phyloP scores from a whole-genome alignment of 495 filamentous ascomycete genomes.

The Jackrogersella minutella region DNA sequence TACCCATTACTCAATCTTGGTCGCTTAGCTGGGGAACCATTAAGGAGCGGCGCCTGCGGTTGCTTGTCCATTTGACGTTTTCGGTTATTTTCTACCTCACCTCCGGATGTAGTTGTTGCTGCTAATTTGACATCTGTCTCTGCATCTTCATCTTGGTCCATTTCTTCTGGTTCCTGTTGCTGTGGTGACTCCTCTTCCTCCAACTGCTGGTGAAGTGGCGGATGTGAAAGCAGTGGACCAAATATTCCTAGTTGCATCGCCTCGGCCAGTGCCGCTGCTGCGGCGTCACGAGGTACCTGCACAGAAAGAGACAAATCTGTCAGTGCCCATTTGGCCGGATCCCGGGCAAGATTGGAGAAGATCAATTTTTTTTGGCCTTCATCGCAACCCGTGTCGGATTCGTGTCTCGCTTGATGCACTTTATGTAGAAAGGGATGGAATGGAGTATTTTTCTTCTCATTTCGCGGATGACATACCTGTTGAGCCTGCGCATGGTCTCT shows the following conservation, averaged over 20 bases:
- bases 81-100: slow-evolving; percentile 57
- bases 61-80: slow-evolving; percentile 60
- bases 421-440: slow-evolving; percentile 17
- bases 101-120: slow-evolving; percentile 33
- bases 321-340: slow-evolving; percentile 50
- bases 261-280: slow-evolving; percentile 53
- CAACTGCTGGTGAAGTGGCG: slow-evolving; percentile 42
- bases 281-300: slow-evolving; percentile 56
- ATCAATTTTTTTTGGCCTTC: slow-evolving; percentile 38
- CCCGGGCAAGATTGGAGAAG: slow-evolving; percentile 40
- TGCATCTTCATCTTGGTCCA: slow-evolving; percentile 49
- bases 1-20: slow-evolving; percentile 66
- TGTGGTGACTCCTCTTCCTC: slow-evolving; percentile 42
- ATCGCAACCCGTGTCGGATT: slow-evolving; percentile 37
- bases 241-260: slow-evolving; percentile 56
- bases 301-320: slow-evolving; percentile 46
- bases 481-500: slow-evolving; percentile 65
- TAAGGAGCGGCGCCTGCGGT: slow-evolving; percentile 49
- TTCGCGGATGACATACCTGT: slow-evolving; percentile 60
- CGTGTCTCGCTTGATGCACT: slow-evolving; percentile 36
- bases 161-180: slow-evolving; percentile 34
- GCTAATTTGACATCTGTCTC: slow-evolving; percentile 39
- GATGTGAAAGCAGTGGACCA: slow-evolving; percentile 55
- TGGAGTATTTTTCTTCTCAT: slow-evolving; percentile 8
- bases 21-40: slow-evolving; percentile 63